phyloP scores from a whole-genome alignment of 2,329 filamentous ascomycete species.

The Penicillium sp. region DNA sequence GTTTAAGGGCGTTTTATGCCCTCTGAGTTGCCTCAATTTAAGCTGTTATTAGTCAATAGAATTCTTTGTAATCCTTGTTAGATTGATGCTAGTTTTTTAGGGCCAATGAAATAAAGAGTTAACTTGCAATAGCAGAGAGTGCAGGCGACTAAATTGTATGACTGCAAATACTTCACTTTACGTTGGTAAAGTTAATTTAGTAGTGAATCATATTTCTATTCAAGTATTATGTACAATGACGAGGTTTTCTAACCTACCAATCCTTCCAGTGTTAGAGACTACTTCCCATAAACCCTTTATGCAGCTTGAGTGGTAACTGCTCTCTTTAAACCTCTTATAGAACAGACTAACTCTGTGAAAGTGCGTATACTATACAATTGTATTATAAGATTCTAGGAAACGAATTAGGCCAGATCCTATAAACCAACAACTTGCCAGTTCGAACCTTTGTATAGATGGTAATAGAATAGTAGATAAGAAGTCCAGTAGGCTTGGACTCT shows the following conservation, averaged over 20 bases:
- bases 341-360: neutral
- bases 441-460: neutral
- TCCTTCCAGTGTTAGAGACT: neutral
- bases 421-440: neutral
- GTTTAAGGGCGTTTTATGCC: neutral
- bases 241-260: neutral
- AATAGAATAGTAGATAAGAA: neutral
- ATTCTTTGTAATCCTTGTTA: neutral
- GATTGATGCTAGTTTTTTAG: neutral
- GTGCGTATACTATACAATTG: neutral
- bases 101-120: neutral
- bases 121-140: neutral
- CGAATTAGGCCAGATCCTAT: neutral
- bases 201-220: neutral
- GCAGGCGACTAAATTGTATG: neutral
- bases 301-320: neutral
- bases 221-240: neutral
- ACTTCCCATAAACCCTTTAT: neutral
- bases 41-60: neutral
- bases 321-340: neutral
- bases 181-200: no score
- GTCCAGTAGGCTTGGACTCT: neutral
- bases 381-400: neutral
- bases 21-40: neutral
- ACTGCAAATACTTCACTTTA: no score